These are phyloP conservation scores for Penicillium cataractarum DNA, from an alignment of 495 filamentous ascomycete genomes.

Conservation along the genomic window DNA sequence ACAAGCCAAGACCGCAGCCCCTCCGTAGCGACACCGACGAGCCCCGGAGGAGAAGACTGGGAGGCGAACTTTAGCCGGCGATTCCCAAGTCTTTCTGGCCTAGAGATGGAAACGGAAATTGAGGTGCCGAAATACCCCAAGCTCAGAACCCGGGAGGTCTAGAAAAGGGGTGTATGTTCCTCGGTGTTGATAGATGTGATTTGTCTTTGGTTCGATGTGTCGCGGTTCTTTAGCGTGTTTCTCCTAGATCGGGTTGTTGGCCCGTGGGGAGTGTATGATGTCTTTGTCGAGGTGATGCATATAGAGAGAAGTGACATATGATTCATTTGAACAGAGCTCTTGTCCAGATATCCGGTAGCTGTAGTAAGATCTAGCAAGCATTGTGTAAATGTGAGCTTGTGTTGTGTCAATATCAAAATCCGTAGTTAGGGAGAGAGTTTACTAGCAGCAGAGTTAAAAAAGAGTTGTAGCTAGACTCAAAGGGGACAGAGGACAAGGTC, in stretches of 20 bases:
- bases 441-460: no score
- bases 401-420: no score
- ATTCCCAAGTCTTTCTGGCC: conserved; percentile 76
- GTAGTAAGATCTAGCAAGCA: no score
- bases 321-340: conserved; percentile 13
- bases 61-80: conserved; percentile 76
- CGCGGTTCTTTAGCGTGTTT: conserved; percentile 32
- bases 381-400: no score
- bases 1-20: conserved; percentile 30
- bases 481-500: no score
- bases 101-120: conserved; percentile 80
- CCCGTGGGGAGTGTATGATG: conserved; percentile 1
- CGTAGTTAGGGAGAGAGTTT: no score
- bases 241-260: conserved; percentile 6
- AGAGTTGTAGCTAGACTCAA: no score
- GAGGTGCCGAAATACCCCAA: conserved; percentile 46
- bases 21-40: conserved; percentile 26
- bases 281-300: conserved; percentile 31
- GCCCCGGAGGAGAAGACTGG: conserved; percentile 61
- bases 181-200: background rate
- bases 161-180: conserved; percentile 16
- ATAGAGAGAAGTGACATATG: conserved; percentile 30
- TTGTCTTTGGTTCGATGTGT: conserved; percentile 9
- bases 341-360: conserved; percentile 1
- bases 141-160: conserved; percentile 49